Evolutionary conservation across 768 basidiomycete species (phyloP), one percentile per base, ranked within the genome.

Genomic region (Serendipita indica): DNA sequence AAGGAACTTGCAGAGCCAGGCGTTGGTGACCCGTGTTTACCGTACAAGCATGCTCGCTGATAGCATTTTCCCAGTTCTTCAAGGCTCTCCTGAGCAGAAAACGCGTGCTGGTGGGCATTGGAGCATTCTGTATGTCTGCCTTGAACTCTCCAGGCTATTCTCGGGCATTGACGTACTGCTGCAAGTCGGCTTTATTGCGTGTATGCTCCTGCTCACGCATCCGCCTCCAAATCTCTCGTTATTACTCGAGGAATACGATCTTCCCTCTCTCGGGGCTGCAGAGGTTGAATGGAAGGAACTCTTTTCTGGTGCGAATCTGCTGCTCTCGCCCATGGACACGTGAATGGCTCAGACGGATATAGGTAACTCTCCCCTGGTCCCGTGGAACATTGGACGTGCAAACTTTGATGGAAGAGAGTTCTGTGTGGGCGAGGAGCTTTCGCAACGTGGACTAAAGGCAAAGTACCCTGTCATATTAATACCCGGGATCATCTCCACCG

Each of bases 401-500:
- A 84, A 80, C 62, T 81, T 78, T 14, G 85, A 89, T 60, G 86
- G 86, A 3, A 76, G 88, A 49, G 88, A 89, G 65, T 71, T 71
- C 60, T 61, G 62, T 1, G 68, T 68, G 14, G 70, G 69, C 2
- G 62, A 67, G 33, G 60, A 64, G 16, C 49, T 70, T 27, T 43
- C 63, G 7, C 64, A 57, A 30, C 56, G 65, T 28, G 70, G 68
- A 3, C 54, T 69, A 39, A 73, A 71, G 57, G 89, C 88, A 3
- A 70, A 83, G 58, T 75, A 87, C 67, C 91, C 92, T 0, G 79
- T 93, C 12, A 76, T 94, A 2, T 72, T 96, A n/a, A 78, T 93
- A 25, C 91, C 92, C 3, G 91, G 91, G 1, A 84, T 94, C 56
- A 82, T 93, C 34, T 91, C 89, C 1, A 93, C 91, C 0, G 87